A percentile compares a stretch with the other conserved stretches of the same genome.
Evolutionary conservation across 2,329 filamentous ascomycete genomes (phyloP).

Genomic region (Mollisiaceae sp.): DNA sequence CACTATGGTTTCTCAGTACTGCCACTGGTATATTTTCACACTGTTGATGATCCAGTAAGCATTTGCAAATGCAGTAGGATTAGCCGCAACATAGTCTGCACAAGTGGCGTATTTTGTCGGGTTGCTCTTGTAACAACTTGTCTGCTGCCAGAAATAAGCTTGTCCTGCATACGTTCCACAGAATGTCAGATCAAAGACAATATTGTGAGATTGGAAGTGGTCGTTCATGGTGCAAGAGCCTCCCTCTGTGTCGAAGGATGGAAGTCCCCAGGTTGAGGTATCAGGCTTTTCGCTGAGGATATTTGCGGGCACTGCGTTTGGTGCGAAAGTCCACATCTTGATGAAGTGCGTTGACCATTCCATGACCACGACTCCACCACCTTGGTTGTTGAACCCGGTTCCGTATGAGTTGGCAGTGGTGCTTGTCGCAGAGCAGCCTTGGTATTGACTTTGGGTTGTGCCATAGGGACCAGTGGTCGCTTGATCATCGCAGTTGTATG

Average conservation of each 20-base stretch:
- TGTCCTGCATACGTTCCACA: slow-evolving; percentile 67
- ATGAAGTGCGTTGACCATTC: slow-evolving; percentile 72
- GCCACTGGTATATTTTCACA: slow-evolving; percentile 36
- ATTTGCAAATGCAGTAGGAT: slow-evolving; percentile 33
- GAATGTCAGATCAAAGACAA: slow-evolving; percentile 77
- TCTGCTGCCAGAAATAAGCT: slow-evolving; percentile 58
- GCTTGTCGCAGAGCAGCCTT: slow-evolving; percentile 41
- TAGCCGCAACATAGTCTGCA: slow-evolving; percentile 35
- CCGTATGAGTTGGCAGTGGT: slow-evolving; percentile 52
- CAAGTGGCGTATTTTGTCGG: slow-evolving; percentile 45
- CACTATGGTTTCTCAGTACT: neutral
- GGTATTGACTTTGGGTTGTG: slow-evolving; percentile 45
- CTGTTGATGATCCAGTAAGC: slow-evolving; percentile 39
- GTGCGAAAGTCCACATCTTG: slow-evolving; percentile 77
- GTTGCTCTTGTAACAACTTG: slow-evolving; percentile 54
- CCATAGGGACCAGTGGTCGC: slow-evolving; percentile 38
- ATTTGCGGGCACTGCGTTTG: slow-evolving; percentile 66
- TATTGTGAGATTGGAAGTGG: slow-evolving; percentile 71
- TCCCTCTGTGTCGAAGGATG: slow-evolving; percentile 67
- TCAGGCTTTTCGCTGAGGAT: slow-evolving; percentile 62
- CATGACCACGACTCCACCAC: slow-evolving; percentile 68
- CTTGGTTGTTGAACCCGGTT: slow-evolving; percentile 66
- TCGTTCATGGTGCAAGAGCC: slow-evolving; percentile 66
- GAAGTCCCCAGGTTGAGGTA: slow-evolving; percentile 69
- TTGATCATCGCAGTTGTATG: slow-evolving; percentile 35